phyloP scores from a whole-genome alignment of 345 rosid genomes.

The Salix arbutifolia region DNA sequence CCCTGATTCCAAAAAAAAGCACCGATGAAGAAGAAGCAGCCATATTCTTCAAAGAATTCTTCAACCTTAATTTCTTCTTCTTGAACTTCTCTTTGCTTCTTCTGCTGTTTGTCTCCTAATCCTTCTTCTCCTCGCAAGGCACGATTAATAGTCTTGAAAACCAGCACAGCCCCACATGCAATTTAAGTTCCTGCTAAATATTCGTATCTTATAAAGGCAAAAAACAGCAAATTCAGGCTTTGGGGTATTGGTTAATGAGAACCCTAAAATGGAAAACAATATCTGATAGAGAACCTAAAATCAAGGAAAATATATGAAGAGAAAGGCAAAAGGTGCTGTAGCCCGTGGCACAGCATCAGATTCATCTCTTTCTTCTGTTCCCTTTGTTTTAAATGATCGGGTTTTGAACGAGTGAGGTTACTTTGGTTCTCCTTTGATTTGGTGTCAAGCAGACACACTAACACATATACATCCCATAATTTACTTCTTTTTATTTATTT shows the following conservation, averaged over 20 bases:
- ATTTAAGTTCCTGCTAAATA: slow-evolving; percentile 8
- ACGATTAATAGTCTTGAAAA: slow-evolving; percentile 21
- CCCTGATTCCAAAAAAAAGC: slow-evolving; percentile 59
- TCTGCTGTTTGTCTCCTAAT: neutral
- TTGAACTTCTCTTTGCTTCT: neutral
- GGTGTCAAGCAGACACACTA: slow-evolving; percentile 46
- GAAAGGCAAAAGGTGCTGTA: neutral
- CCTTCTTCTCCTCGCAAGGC: slow-evolving; percentile 1
- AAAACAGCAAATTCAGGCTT: slow-evolving; percentile 2
- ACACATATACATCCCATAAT: slow-evolving; percentile 36
- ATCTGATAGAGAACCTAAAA: slow-evolving; percentile 1
- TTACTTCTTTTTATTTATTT: neutral
- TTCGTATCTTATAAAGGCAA: slow-evolving; percentile 15
- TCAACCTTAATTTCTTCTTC: neutral
- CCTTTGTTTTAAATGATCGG: slow-evolving; percentile 25
- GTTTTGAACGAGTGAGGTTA: slow-evolving; percentile 31
- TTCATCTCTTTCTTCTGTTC: slow-evolving; percentile 14
- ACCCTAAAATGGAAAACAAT: slow-evolving; percentile 10
- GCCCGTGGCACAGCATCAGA: slow-evolving; percentile 40
- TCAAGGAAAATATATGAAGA: neutral
- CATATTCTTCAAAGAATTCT: slow-evolving; percentile 23
- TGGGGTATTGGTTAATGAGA: slow-evolving; percentile 4
- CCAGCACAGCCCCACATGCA: slow-evolving; percentile 27
- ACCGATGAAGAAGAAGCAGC: slow-evolving; percentile 61
- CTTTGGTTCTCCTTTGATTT: slow-evolving; percentile 23